Evolutionary conservation across 192 early-diverging fungal species (phyloP).

Genomic region (Coemansia sp.): DNA sequence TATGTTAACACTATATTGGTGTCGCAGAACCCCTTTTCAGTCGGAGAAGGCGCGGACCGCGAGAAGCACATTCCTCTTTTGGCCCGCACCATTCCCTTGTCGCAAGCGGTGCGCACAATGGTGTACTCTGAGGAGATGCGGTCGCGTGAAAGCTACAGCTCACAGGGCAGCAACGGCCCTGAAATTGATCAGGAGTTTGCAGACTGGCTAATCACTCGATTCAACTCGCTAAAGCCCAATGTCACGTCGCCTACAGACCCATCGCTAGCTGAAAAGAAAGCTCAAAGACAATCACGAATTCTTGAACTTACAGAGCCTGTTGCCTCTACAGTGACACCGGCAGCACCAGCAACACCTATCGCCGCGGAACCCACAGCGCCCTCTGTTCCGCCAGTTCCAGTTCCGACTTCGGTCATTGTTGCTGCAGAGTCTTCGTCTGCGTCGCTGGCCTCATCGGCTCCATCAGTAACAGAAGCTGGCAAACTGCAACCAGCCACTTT

Average conservation of each 20-base stretch:
- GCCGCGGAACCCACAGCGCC: not conserved
- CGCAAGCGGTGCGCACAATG: conserved; percentile 44
- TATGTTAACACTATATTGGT: conserved; percentile 45
- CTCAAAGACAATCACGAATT: conserved; percentile 5
- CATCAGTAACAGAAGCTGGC: not conserved
- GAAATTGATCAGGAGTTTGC: conserved; percentile 44
- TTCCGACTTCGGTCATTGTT: not conserved
- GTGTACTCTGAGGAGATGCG: conserved; percentile 39
- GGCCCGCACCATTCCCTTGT: conserved; percentile 43
- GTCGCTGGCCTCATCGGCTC: conserved; percentile 4
- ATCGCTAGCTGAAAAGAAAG: conserved; percentile 19
- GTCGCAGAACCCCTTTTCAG: conserved; percentile 48
- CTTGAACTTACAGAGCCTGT: not conserved
- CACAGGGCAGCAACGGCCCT: conserved; percentile 21
- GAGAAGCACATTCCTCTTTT: conserved; percentile 44
- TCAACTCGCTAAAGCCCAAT: conserved; percentile 32
- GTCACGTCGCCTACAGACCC: conserved; percentile 23
- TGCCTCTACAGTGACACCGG: not conserved
- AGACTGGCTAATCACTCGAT: conserved; percentile 47
- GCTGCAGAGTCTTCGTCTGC: not conserved
- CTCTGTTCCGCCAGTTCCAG: not conserved
- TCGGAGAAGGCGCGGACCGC: conserved; percentile 10
- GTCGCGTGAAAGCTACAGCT: conserved; percentile 45
- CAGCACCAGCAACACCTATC: not conserved
- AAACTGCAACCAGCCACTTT: not conserved